Percentiles rank a stretch among this genome's conserved stretches.
These are phyloP conservation scores for Arabis hirsuta DNA, from an alignment of 345 rosid species.

Conservation along the genomic window DNA sequence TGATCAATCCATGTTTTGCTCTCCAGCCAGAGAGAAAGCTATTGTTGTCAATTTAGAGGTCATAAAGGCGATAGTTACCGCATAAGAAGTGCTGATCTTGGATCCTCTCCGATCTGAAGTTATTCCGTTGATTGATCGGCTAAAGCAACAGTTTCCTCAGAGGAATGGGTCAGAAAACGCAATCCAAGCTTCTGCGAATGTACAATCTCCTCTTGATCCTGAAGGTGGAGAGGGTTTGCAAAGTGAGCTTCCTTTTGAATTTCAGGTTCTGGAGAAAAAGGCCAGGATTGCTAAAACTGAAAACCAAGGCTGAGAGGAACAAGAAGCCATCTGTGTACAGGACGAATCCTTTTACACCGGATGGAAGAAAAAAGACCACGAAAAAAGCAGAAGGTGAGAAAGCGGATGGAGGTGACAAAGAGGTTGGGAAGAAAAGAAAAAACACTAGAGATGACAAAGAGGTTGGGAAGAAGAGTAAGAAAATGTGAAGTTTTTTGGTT, in stretches of 20 bases:
- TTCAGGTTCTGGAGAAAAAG: conserved; percentile 96
- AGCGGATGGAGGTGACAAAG: no score
- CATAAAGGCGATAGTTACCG: conserved; percentile 76
- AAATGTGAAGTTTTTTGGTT: no score
- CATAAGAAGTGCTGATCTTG: conserved; percentile 78
- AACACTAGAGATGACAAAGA: no score
- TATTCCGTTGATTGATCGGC: conserved; percentile 74
- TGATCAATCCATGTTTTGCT: conserved; percentile 2
- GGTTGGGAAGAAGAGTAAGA: no score
- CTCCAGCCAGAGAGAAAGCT: conserved; percentile 82
- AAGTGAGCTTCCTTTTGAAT: conserved; percentile 89
- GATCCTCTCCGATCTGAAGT: conserved; percentile 83
- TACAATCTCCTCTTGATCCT: conserved; percentile 58
- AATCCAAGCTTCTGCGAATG: conserved; percentile 48
- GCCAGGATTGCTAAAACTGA: no score
- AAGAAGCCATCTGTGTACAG: no score
- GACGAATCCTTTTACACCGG: no score
- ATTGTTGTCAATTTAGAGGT: conserved; percentile 91
- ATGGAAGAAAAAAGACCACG: no score
- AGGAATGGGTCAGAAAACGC: conserved; percentile 48
- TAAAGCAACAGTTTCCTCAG: conserved; percentile 73
- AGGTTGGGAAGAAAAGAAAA: no score
- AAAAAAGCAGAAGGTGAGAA: no score
- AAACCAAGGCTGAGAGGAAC: no score
- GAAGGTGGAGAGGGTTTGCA: conserved; percentile 80